Base-by-base conservation (phyloP, 106 monocot species). In the Acorus gramineus region DNA sequence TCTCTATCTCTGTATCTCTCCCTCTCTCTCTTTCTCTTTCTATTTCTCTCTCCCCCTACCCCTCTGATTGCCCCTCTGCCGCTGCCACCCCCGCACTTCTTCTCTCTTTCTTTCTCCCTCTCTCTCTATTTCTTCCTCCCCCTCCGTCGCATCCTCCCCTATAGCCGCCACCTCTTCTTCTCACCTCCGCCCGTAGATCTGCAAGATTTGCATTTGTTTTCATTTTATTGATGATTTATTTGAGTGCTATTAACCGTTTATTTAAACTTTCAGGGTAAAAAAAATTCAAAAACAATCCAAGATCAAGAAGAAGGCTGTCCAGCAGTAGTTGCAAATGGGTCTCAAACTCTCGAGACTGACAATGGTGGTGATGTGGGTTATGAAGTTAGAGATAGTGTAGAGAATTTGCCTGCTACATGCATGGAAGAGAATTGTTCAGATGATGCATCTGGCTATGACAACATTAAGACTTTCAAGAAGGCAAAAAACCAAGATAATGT, bases 391-490 rank as follows among this genome's bases (percentile, higher is more conserved):
- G 54, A 57, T 43, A 66, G 66, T 43, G n/a, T 49, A 6, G 42
- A 68, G n/a, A 56, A n/a, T 53, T 12, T 69, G 54, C 56, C 62
- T 57, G n/a, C 4, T 13, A 11, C 53, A 28, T 63, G 71, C 52
- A 14, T 44, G 68, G 69, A 62, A 47, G 74, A 70, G 52, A 77
- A 88, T 28, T 58, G n/a, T 43, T n/a, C 60, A 50, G 80, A 68
- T 7, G 81, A 66, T 76, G 74, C 43, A 62, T 65, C 69, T 66
- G 57, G 8, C 4, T 56, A 52, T 66, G 64, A 65, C 50, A 78
- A 81, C n/a, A 43, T 59, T 13, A 82, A 82, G 65, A 80, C 80
- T 69, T 64, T 64, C 54, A 96, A 90, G 76, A 90, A 81, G 80
- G 61, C 71, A 10, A 96, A 87, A 71, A 57, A 64, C 62, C 68